phyloP scores from a whole-genome alignment of 495 filamentous ascomycete genomes.

The Neurospora discreta region DNA sequence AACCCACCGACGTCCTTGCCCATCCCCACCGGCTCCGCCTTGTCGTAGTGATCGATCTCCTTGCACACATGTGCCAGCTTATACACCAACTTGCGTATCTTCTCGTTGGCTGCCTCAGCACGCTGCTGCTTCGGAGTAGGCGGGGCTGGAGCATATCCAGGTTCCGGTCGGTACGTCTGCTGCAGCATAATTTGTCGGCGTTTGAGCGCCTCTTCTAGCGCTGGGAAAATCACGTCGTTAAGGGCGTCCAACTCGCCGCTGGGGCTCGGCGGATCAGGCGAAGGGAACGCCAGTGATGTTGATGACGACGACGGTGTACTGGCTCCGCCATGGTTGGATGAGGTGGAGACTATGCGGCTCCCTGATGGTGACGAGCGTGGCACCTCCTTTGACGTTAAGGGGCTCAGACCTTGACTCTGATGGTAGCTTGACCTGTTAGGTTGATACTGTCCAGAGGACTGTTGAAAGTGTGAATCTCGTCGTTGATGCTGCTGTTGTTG shows the following conservation, averaged over 20 bases:
- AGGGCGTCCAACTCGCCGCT: conserved; percentile 50
- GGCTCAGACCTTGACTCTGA: conserved; percentile 1
- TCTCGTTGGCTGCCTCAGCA: conserved; percentile 67
- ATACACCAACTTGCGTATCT: conserved; percentile 63
- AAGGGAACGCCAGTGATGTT: conserved; percentile 27
- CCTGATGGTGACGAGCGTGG: conserved; percentile 6
- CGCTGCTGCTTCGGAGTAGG: conserved; percentile 45
- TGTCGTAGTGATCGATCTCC: conserved; percentile 81
- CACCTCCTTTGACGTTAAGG: conserved; percentile 15
- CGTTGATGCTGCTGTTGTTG: not conserved
- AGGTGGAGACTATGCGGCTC: conserved; percentile 1
- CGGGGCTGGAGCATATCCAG: conserved; percentile 14
- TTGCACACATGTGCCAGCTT: conserved; percentile 67
- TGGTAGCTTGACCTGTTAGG: conserved; percentile 4
- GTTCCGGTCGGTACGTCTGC: conserved; percentile 35
- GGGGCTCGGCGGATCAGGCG: conserved; percentile 32
- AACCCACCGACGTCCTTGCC: conserved; percentile 76
- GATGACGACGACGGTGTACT: conserved; percentile 2
- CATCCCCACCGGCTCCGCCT: conserved; percentile 77
- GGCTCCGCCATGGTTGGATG: conserved; percentile 1
- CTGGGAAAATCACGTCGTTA: conserved; percentile 77
- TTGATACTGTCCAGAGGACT: not conserved
- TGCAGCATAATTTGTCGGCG: conserved; percentile 61
- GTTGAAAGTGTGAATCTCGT: not conserved
- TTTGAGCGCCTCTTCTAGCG: conserved; percentile 76